phyloP scores from a whole-genome alignment of 1,284 basidiomycete species.

The Ganoderma boninense region DNA sequence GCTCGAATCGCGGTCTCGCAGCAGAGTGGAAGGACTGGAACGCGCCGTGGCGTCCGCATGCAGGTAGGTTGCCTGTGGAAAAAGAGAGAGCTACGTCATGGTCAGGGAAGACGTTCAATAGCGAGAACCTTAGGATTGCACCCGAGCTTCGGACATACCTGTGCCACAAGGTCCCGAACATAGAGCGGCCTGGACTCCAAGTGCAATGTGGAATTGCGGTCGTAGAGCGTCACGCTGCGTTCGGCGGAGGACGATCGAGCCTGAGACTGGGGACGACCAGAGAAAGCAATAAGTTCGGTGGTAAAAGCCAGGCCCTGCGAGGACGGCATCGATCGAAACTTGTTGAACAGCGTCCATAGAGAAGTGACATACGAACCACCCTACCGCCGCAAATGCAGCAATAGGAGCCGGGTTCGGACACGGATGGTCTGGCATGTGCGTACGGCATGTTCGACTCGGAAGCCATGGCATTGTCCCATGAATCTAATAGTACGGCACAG shows the following conservation, averaged over 20 bases:
- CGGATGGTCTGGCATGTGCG: neutral
- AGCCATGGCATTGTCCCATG: neutral
- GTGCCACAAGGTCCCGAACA: neutral
- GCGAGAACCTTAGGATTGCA: neutral
- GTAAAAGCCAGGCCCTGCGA: neutral
- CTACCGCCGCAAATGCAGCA: neutral
- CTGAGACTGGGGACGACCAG: neutral
- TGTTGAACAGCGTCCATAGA: neutral
- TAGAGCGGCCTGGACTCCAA: neutral
- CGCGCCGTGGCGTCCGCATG: neutral
- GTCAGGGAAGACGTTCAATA: neutral
- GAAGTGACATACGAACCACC: neutral
- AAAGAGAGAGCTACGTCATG: neutral
- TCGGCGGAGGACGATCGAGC: neutral
- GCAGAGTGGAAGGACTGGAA: neutral
- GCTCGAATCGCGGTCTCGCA: neutral
- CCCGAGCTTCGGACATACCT: constrained; percentile 3
- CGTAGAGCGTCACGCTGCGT: neutral
- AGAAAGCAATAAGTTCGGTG: neutral
- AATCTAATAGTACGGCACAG: constrained; percentile 1
- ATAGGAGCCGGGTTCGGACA: neutral
- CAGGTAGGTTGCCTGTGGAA: neutral
- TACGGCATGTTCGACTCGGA: neutral
- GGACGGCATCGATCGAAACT: neutral
- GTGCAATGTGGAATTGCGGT: neutral